Conservation (phyloP, 2,329 filamentous ascomycete genomes). For the Sclerotinia spermophila region DNA sequence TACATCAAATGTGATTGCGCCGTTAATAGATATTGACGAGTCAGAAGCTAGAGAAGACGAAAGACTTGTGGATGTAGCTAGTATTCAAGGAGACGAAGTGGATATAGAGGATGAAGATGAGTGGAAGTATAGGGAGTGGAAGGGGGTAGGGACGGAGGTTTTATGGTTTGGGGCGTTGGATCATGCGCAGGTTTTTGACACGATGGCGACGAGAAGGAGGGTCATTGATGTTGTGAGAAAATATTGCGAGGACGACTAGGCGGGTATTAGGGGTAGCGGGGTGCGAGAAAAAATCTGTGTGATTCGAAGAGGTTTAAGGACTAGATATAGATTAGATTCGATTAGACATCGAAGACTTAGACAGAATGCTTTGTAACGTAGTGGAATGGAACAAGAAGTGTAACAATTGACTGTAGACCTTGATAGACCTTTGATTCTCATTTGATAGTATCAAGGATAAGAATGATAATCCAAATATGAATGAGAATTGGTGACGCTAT, state of each 20-base stretch:
- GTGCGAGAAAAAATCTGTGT: background rate
- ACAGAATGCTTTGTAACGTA: background rate
- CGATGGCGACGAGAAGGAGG: constrained; percentile 34
- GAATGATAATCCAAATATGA: background rate
- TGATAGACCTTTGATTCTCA: background rate
- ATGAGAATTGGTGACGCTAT: too few species aligned
- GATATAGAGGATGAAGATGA: constrained; percentile 28
- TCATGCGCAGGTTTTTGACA: constrained; percentile 54
- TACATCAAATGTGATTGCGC: background rate
- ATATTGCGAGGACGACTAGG: constrained; percentile 28
- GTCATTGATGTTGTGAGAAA: constrained; percentile 36
- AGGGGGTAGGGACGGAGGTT: constrained; percentile 42
- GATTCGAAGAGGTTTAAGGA: background rate
- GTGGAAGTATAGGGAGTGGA: constrained; percentile 37
- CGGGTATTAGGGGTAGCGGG: background rate
- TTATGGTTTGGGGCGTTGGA: constrained; percentile 54
- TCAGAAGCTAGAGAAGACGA: background rate
- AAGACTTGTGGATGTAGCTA: background rate
- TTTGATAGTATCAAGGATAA: background rate
- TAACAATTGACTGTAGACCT: background rate
- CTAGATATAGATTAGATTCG: background rate
- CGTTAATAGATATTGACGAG: constrained; percentile 12
- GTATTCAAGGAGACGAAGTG: constrained; percentile 16
- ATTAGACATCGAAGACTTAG: background rate
- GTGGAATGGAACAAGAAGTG: background rate